Percentiles rank a stretch among this genome's conserved stretches.
phyloP scores from a whole-genome alignment of 2,329 filamentous ascomycete genomes.

The Clarireedia homoeocarpa region DNA sequence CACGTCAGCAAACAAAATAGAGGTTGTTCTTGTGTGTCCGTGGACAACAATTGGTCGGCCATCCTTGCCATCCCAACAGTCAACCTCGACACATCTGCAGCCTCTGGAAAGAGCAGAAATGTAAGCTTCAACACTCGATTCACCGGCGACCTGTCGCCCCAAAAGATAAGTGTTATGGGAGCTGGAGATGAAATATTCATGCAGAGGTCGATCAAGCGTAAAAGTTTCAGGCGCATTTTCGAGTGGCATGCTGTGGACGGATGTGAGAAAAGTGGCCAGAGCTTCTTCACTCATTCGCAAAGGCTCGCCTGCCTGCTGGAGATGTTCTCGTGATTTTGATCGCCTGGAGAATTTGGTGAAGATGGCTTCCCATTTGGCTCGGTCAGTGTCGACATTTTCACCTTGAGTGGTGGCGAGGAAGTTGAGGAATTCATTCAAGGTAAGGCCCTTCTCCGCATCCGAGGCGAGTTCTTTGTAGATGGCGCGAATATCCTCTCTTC shows the following conservation, averaged over 20 bases:
- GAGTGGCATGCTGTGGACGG: slow-evolving; percentile 63
- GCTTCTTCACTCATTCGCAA: slow-evolving; percentile 67
- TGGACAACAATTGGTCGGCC: slow-evolving; percentile 80
- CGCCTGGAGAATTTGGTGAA: slow-evolving; percentile 65
- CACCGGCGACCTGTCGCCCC: slow-evolving; percentile 80
- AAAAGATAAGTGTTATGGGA: slow-evolving; percentile 97
- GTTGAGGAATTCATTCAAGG: slow-evolving; percentile 60
- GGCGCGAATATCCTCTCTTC: slow-evolving; percentile 69
- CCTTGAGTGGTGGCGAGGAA: slow-evolving; percentile 71
- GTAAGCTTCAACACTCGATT: slow-evolving; percentile 92
- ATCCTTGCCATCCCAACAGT: slow-evolving; percentile 93
- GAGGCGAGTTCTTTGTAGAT: slow-evolving; percentile 59
- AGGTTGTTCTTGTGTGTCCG: slow-evolving; percentile 79
- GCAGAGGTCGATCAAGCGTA: slow-evolving; percentile 72
- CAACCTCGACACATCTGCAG: slow-evolving; percentile 92
- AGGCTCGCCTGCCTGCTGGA: slow-evolving; percentile 35
- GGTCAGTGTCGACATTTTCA: slow-evolving; percentile 64
- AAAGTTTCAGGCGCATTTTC: slow-evolving; percentile 52
- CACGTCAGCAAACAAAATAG: slow-evolving; percentile 84
- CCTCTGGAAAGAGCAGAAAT: slow-evolving; percentile 80
- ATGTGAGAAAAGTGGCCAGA: slow-evolving; percentile 71
- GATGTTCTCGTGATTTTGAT: slow-evolving; percentile 40
- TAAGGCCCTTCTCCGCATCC: slow-evolving; percentile 57
- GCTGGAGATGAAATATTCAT: slow-evolving; percentile 97
- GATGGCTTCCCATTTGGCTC: slow-evolving; percentile 58